phyloP scores from a whole-genome alignment of 345 rosid genomes.

The Citrus hindsii region DNA sequence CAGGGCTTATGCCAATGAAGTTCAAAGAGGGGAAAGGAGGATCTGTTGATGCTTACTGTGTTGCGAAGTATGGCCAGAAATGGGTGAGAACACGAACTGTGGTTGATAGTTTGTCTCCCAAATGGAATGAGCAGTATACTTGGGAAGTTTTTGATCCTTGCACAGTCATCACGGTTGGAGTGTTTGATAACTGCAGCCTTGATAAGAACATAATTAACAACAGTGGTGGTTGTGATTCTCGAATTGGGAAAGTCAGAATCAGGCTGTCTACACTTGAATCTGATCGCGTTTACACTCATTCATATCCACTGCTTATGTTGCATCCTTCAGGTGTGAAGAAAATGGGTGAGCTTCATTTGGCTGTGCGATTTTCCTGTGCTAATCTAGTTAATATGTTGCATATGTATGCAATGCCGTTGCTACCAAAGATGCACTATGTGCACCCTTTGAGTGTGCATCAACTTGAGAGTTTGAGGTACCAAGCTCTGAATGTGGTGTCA shows the following conservation, averaged over 20 bases:
- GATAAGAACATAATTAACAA: conserved; percentile 29
- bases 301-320: conserved; percentile 64
- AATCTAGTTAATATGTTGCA: conserved; percentile 58
- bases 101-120: conserved; percentile 56
- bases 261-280: conserved; percentile 57
- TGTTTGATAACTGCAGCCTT: conserved; percentile 47
- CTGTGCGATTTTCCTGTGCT: conserved; percentile 62
- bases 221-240: conserved; percentile 35
- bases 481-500: conserved; percentile 59
- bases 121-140: conserved; percentile 79
- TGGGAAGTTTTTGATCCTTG: conserved; percentile 76
- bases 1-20: conserved; percentile 58
- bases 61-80: conserved; percentile 72
- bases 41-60: conserved; percentile 62
- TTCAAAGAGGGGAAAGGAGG: conserved; percentile 54
- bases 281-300: conserved; percentile 70
- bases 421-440: conserved; percentile 72
- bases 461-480: conserved; percentile 54
- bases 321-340: conserved; percentile 62
- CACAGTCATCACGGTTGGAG: conserved; percentile 66
- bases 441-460: conserved; percentile 55
- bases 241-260: conserved; percentile 69
- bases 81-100: conserved; percentile 74
- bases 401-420: conserved; percentile 49
- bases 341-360: conserved; percentile 74